Base-by-base conservation (phyloP, 768 basidiomycete genomes). In the Arthromyces matolae region DNA sequence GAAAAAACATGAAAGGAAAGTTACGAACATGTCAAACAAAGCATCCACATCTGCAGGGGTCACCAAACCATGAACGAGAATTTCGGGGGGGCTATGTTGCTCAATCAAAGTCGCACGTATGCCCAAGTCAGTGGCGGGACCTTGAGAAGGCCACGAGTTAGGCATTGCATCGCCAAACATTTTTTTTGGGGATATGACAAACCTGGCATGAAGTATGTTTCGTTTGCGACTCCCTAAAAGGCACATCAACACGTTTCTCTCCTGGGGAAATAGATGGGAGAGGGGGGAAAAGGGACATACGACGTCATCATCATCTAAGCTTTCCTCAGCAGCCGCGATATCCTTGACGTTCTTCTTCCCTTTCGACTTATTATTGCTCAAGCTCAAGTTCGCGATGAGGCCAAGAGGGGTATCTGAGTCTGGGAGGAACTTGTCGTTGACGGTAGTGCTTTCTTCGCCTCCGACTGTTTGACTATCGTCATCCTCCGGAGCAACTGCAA, bases 151-250 rank as follows among this genome's bases (percentile, higher is more conserved):
- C 25, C 18, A 32, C n/a, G 13, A 53, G 25, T 14, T 16, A 18
- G 14, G 36, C 25, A 22, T 32, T 14, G 18, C 13, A 27, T 18
- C 16, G 20, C 4, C n/a, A n/a, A n/a, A n/a, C n/a, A 28, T 32
- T 6, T 32, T 16, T 35, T 37, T 6, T 35, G 19, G 23, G 20
- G 34, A 44, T 45, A 41, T 36, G 16, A 56, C 38, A 36, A 31
- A 84, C 87, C 88, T 39, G 89, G 89, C 76, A 79, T 74, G 69
- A 90, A 92, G 59, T 84, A 92, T 41, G 75, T 79, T 60, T 80
- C 84, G 62, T 86, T 89, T 25, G 89, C 89, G 18, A 90, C 83
- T 18, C 89, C 89, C 84, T 88, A 32, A 49, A 40, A 41, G 36
- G 45, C 10, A 28, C 28, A 42, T 34, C 31, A 27, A 33, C 43